These are phyloP conservation scores for Ascocoryne sarcoides DNA, from an alignment of 2,329 filamentous ascomycete species.

Conservation along the genomic window DNA sequence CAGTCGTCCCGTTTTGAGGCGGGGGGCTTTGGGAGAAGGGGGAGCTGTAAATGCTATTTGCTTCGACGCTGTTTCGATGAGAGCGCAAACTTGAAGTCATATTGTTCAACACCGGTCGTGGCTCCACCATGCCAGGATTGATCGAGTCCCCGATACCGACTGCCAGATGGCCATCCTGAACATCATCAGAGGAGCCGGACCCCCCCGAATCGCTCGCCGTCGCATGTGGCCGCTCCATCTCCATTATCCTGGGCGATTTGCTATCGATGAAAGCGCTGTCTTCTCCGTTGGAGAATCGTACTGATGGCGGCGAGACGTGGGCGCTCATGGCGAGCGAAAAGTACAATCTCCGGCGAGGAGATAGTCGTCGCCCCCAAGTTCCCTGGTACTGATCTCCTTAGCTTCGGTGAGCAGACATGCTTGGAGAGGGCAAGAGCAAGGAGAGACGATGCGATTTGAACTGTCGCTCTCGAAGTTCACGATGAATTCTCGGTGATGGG, in stretches of 20 bases:
- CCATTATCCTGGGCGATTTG: constrained; percentile 29
- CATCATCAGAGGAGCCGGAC: constrained; percentile 36
- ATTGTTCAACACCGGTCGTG: constrained; percentile 20
- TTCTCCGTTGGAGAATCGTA: constrained; percentile 45
- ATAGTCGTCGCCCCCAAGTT: too few relatives aligned
- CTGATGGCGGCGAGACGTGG: constrained; percentile 45
- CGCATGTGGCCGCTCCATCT: constrained; percentile 20
- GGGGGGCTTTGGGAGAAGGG: constrained; percentile 17
- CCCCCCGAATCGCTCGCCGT: constrained; percentile 38
- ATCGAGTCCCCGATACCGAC: constrained; percentile 10
- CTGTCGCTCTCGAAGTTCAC: too few relatives aligned
- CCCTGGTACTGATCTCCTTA: too few relatives aligned
- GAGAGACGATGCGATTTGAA: too few relatives aligned
- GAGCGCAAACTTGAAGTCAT: constrained; percentile 30
- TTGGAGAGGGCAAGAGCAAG: too few relatives aligned
- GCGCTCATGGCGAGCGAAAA: constrained; percentile 24
- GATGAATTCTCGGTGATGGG: too few relatives aligned
- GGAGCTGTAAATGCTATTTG: constrained; percentile 15
- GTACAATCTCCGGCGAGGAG: too few relatives aligned
- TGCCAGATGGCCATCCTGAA: constrained; percentile 14
- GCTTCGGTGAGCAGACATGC: too few relatives aligned
- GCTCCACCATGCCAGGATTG: constrained; percentile 2
- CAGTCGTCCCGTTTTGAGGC: constrained; percentile 37
- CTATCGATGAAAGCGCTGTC: constrained; percentile 38
- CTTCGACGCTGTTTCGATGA: constrained; percentile 34